Conservation (phyloP, 495 filamentous ascomycete genomes). For the Neurospora sp. region DNA sequence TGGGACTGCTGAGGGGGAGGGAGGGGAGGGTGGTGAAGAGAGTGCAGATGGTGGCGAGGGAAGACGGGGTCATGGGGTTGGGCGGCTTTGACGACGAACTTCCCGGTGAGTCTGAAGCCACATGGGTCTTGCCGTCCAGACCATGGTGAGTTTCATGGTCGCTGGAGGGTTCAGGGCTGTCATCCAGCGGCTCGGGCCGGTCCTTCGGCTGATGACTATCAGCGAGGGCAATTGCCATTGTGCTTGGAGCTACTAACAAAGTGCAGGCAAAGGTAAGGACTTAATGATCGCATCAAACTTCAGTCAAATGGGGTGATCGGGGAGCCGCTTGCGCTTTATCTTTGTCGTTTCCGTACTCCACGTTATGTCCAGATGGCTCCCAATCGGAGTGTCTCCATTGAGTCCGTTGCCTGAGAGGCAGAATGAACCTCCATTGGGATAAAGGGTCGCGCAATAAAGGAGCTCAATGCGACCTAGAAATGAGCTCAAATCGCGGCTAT, state of each 20-base stretch:
- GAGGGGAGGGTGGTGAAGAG: background rate
- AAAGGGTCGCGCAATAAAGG: background rate
- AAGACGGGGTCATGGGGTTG: background rate
- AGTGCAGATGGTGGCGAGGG: background rate
- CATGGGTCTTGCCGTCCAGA: background rate
- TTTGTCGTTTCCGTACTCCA: background rate
- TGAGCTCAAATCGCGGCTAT: background rate
- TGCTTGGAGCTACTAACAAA: background rate
- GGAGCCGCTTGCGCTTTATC: background rate
- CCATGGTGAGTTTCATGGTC: background rate
- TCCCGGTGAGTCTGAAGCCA: background rate
- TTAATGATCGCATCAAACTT: background rate
- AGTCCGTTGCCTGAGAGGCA: background rate
- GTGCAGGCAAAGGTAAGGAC: background rate
- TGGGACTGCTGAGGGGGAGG: constrained; percentile 8
- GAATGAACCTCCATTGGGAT: background rate
- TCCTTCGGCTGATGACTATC: background rate
- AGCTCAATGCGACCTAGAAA: background rate
- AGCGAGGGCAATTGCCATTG: background rate
- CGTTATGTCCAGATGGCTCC: background rate
- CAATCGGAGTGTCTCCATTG: background rate
- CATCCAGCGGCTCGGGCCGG: background rate
- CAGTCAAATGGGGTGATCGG: background rate
- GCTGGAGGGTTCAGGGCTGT: background rate
- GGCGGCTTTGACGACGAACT: background rate